These are phyloP conservation scores for Naganishia albida DNA, from an alignment of 1,284 basidiomycete species.

Conservation along the genomic window DNA sequence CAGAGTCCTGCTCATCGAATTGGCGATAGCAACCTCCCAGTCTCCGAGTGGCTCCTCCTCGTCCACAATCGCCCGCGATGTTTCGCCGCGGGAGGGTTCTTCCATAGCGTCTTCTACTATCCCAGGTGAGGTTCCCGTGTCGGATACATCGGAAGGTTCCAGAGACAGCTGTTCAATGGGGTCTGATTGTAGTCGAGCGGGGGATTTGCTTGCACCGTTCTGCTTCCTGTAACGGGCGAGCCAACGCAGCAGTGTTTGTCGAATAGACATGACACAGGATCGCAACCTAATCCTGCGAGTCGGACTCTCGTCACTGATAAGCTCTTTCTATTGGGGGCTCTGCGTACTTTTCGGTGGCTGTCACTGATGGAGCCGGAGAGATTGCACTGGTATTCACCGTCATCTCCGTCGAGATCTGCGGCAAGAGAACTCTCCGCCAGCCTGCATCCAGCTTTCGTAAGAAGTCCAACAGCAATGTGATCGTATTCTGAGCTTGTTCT, in stretches of 20 bases:
- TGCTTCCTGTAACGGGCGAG: constrained; percentile 2
- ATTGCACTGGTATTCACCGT: not conserved
- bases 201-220: too few species aligned
- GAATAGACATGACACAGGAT: constrained; percentile 3
- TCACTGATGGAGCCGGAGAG: not conserved
- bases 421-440: constrained; percentile 7
- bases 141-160: not conserved
- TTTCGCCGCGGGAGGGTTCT: not conserved
- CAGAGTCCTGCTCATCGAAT: constrained; percentile 12
- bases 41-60: constrained; percentile 1
- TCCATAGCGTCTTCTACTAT: constrained; percentile 10
- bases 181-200: too few species aligned
- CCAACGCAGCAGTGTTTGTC: constrained; percentile 16
- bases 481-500: constrained; percentile 1
- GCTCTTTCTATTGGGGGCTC: too few species aligned
- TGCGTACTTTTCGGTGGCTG: constrained; percentile 11
- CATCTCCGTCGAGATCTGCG: not conserved
- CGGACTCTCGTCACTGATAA: not conserved
- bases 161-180: not conserved
- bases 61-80: too few species aligned
- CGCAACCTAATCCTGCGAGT: constrained; percentile 13
- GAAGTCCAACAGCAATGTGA: constrained; percentile 4
- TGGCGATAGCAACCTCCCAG: constrained; percentile 23
- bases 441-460: constrained; percentile 2
- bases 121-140: constrained; percentile 6